These are phyloP conservation scores for Xylaria polymorpha DNA, from an alignment of 2,329 filamentous ascomycete genomes.

Conservation along the genomic window DNA sequence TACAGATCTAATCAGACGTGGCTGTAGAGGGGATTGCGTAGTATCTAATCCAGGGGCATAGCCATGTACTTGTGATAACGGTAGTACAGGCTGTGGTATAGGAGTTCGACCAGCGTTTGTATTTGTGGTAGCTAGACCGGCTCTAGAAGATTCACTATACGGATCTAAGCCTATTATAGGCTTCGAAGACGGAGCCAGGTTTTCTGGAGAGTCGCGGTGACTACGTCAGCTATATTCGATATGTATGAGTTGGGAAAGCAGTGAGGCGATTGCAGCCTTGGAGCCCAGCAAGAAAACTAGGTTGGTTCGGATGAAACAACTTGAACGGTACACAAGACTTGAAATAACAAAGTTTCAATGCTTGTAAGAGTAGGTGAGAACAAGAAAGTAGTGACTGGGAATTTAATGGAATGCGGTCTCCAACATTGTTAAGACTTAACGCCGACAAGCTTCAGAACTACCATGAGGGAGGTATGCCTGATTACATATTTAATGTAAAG, in stretches of 20 bases:
- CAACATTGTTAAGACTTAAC: conserved; percentile 43
- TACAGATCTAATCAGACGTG: conserved; percentile 45
- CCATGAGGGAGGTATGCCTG: conserved; percentile 47
- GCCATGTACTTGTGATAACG: conserved; percentile 45
- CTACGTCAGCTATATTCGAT: conserved; percentile 40
- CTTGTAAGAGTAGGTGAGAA: conserved; percentile 41
- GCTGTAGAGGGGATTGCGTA: conserved; percentile 46
- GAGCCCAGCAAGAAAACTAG: conserved; percentile 9
- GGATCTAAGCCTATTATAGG: conserved; percentile 39
- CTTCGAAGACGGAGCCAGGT: conserved; percentile 43
- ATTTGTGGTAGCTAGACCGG: conserved; percentile 36
- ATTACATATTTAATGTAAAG: conserved; percentile 49
- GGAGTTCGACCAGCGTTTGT: conserved; percentile 38
- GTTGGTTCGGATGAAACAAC: too few relatives aligned
- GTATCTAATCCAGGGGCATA: conserved; percentile 43
- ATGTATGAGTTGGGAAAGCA: background rate
- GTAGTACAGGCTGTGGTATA: conserved; percentile 41
- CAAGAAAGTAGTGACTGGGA: conserved; percentile 35
- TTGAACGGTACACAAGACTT: background rate
- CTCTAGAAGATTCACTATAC: conserved; percentile 39
- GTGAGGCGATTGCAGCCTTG: conserved; percentile 5
- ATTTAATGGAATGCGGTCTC: conserved; percentile 47
- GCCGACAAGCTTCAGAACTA: conserved; percentile 46
- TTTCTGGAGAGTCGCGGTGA: conserved; percentile 34
- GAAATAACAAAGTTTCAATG: conserved; percentile 39